Evolutionary conservation across 805 yeast genomes (phyloP), one percentile per base, ranked within the genome.

Genomic region (Babjeviella inositovora): DNA sequence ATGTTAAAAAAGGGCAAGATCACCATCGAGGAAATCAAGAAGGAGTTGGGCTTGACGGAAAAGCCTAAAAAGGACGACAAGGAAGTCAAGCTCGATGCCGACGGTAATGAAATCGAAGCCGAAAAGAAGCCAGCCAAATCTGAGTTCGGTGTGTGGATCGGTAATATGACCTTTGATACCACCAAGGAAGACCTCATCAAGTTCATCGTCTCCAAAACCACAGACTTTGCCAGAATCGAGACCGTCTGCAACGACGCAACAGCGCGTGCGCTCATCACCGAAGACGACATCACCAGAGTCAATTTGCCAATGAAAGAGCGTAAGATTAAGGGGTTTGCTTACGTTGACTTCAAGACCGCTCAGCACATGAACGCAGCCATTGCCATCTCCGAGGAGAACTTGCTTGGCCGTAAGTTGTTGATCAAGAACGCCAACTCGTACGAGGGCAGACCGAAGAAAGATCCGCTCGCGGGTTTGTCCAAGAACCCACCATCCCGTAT

Each of bases 401-500:
- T 90, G 31, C 81, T 79, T 38, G 93, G 94, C 13, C 66, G 98
- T 45, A 82, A 79, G 29, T 49, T 90, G 20, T 58, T 90, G 25
- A 85, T 90, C 32, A 90, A 90, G 43, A 65, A 75, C 36, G 71
- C 90, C 4, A 59, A 62, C 13, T 75, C 82, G 4, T 87, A 61
- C 41, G 92, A 79, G 34, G 97, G 96, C 13, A 69, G 96, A 44
- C 96, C 97, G 7, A 58, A 62, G 28, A 51, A 58, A 25, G 64
- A 57, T 21, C 44, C 53, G 11, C 54, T 51, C 7, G 47, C 52
- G 9, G 29, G 49, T 5, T 41, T 62, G 21, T 63, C 74, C 14
- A 75, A 76, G 41, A 79, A 82, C 41, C 92, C 93, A 18, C 94
- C 97, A 2, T 72, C 90, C 3, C 59, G 93, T 33, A 77, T 84